Evolutionary conservation across 257 asterid species (phyloP).

Genomic region (Solanum medicagineum): DNA sequence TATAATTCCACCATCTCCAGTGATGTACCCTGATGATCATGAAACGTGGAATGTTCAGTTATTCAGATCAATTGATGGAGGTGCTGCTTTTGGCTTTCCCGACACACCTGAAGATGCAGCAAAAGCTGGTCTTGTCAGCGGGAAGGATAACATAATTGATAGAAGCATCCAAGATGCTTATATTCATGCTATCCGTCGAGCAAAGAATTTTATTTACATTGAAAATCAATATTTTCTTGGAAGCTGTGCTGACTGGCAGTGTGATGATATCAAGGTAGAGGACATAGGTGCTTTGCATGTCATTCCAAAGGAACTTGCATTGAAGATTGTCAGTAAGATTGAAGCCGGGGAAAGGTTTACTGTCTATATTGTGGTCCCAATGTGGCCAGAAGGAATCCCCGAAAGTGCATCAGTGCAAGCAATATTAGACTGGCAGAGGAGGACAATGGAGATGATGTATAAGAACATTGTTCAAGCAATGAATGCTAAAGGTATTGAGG

Average conservation of each 20-base stretch:
- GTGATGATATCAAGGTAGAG: constrained; percentile 44
- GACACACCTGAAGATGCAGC: constrained; percentile 79
- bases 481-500: constrained; percentile 49
- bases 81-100: constrained; percentile 91
- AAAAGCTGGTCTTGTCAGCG: constrained; percentile 70
- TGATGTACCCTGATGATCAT: constrained; percentile 50
- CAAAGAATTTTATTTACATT: constrained; percentile 60
- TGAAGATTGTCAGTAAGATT: constrained; percentile 62
- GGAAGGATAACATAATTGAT: constrained; percentile 76
- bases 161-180: constrained; percentile 85
- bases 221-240: constrained; percentile 86
- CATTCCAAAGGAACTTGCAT: constrained; percentile 66
- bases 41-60: constrained; percentile 80
- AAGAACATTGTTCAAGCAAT: constrained; percentile 53
- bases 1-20: constrained; percentile 67
- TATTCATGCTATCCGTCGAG: constrained; percentile 80
- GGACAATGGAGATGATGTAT: constrained; percentile 90
- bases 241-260: constrained; percentile 53
- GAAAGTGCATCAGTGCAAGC: constrained; percentile 89
- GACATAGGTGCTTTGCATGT: constrained; percentile 75
- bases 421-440: constrained; percentile 75
- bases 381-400: constrained; percentile 96
- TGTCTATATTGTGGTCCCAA: constrained; percentile 62
- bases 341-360: constrained; percentile 79
- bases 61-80: constrained; percentile 68